Evolutionary conservation across 257 asterid genomes (phyloP), one percentile per base, ranked within the genome.

Genomic region (Penstemon newberryi): DNA sequence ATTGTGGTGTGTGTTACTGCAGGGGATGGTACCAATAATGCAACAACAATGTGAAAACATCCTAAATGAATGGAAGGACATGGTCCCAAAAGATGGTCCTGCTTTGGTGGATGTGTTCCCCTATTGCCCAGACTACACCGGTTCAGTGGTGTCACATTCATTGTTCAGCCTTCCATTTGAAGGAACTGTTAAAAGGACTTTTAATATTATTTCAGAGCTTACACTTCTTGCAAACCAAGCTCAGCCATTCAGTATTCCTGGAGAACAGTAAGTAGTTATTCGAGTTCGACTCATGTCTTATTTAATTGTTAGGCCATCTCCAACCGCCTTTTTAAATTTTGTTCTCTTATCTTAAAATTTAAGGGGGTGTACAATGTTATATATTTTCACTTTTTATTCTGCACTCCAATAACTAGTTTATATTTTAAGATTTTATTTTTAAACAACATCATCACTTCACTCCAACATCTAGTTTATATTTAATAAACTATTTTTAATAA

Each of bases 201-300:
- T 74, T 13, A 56, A 54, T 11, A 53, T 74, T 54, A 62, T 67
- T 11, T 53, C 59, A 1, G 73, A 61, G 65, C 60, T 67, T 18
- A 62, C 70, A 9, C 59, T 67, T n/a, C 11, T 66, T 4, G 63
- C 70, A 2, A 67, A 72, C 12, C 77, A 65, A 25, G 77, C 77
- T 3, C 71, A 65, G 25, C 77, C 77, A n/a, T 72, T 72, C 60
- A 72, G 71, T 13, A 13, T 74, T 39, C 78, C 74, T 0, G 73
- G 78, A 9, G 78, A 63, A 57, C 65, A 68, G 74, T 60, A 67
- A 7, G 74, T 60, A 10, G 0, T 11, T 4, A 25, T 45, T 7
- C 12, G 44, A 39, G 5, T 39, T 8, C 40, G 66, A 56, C 7
- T 45, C 51, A 4, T 12, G 40, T 15, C 18, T 15, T 15, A 15